These are phyloP conservation scores for Oryza australiensis DNA, from an alignment of 176 grass and related monocot genomes.

Conservation along the genomic window DNA sequence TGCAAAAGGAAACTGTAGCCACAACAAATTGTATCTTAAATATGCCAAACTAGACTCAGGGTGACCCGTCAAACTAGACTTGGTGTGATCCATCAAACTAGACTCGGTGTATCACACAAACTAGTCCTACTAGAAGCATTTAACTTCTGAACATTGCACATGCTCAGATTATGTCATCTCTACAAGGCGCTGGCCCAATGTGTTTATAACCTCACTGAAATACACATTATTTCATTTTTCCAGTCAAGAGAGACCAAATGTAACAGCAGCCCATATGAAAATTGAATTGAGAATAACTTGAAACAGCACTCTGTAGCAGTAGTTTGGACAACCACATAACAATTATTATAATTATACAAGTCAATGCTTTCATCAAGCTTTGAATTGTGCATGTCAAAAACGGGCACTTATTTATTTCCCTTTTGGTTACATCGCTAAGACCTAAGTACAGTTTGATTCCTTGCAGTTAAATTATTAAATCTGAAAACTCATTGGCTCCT, in stretches of 20 bases:
- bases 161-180: background rate
- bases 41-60: background rate
- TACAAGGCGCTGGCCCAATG: background rate
- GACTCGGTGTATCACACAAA: background rate
- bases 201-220: conserved; percentile 23
- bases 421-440: conserved; percentile 15
- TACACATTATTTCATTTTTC: background rate
- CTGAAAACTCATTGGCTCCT: conserved; percentile 33
- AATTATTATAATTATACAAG: conserved; percentile 43
- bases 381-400: conserved; percentile 44
- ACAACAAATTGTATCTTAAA: background rate
- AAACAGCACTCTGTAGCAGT: conserved; percentile 11
- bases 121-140: conserved; percentile 16
- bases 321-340: conserved; percentile 34
- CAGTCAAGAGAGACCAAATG: conserved; percentile 6
- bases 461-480: conserved; percentile 23
- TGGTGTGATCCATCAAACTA: background rate
- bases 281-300: conserved; percentile 29
- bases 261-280: conserved; percentile 32
- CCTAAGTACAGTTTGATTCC: conserved; percentile 47
- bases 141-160: background rate
- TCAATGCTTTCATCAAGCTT: conserved; percentile 62
- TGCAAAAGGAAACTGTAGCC: background rate
- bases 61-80: no score
- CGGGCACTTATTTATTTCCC: conserved; percentile 15